Percentiles rank a stretch among this genome's conserved stretches.
Conservation (phyloP, 345 rosid species). For the Sonneratia alba region DNA sequence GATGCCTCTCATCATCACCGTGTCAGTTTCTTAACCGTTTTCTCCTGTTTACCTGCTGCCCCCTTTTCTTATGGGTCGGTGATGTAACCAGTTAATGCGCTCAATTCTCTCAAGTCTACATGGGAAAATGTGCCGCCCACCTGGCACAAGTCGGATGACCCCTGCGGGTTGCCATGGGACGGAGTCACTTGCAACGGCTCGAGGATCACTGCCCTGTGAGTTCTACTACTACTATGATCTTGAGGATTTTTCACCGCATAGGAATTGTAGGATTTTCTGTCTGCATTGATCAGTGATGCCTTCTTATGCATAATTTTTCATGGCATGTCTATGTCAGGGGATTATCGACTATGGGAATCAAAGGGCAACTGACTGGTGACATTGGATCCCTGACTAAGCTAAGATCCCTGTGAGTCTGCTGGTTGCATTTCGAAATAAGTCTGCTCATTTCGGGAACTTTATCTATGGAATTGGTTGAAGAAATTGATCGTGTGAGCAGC, state of each 20-base stretch:
- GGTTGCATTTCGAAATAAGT: not conserved
- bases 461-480: too few species aligned
- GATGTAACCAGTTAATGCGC: constrained; percentile 44
- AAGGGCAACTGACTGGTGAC: constrained; percentile 74
- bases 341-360: constrained; percentile 69
- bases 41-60: not conserved
- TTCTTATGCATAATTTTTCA: too few species aligned
- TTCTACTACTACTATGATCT: too few species aligned
- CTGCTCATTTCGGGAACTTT: too few species aligned
- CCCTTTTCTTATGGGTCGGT: not conserved
- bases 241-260: too few species aligned
- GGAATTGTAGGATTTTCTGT: too few species aligned
- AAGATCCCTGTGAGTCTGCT: constrained; percentile 65
- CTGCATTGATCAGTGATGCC: too few species aligned
- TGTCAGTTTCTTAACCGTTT: not conserved
- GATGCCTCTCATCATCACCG: not conserved
- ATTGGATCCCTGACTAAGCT: constrained; percentile 70
- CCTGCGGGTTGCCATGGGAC: constrained; percentile 85
- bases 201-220: constrained; percentile 49
- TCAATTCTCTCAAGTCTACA: constrained; percentile 61
- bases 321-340: constrained; percentile 11
- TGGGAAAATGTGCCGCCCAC: constrained; percentile 73
- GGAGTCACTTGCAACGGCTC: constrained; percentile 67
- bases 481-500: too few species aligned
- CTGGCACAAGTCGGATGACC: constrained; percentile 66